Evolutionary conservation across 208 protist species (phyloP).

Genomic region (Trichomonas gallinae): DNA sequence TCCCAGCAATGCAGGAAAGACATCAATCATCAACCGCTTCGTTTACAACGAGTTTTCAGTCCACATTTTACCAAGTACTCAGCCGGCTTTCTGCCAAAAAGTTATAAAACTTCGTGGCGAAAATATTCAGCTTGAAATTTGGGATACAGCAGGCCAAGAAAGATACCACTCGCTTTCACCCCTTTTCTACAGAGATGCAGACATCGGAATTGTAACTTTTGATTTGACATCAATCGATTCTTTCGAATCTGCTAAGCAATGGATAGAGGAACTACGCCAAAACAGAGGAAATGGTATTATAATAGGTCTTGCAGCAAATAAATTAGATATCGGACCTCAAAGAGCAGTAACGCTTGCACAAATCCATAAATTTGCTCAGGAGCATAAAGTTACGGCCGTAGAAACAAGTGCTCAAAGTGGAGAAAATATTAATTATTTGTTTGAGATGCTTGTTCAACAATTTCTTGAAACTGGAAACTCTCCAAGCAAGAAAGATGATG

Average conservation of each 20-base stretch:
- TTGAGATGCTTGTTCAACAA: background rate
- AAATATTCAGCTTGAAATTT: background rate
- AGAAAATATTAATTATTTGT: background rate
- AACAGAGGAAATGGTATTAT: background rate
- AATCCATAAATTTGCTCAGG: background rate
- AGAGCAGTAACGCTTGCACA: background rate
- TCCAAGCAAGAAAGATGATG: background rate
- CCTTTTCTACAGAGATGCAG: background rate
- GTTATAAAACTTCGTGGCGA: background rate
- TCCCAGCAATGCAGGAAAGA: background rate
- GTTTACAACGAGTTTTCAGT: background rate
- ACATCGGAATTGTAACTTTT: background rate
- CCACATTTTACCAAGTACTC: background rate
- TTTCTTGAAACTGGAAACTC: background rate
- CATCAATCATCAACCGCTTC: background rate
- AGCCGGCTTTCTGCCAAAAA: background rate
- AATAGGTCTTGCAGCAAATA: background rate
- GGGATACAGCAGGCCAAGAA: background rate
- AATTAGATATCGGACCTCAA: background rate
- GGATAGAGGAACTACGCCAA: background rate
- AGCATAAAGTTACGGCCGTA: background rate
- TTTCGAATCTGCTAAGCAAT: background rate
- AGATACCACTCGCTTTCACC: background rate
- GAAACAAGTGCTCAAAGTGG: background rate
- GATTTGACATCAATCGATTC: background rate